A percentile compares a stretch with the other conserved stretches of the same genome.
phyloP scores from a whole-genome alignment of 371 early-diverging fungal genomes.

The Syncephalastrum racemosum region DNA sequence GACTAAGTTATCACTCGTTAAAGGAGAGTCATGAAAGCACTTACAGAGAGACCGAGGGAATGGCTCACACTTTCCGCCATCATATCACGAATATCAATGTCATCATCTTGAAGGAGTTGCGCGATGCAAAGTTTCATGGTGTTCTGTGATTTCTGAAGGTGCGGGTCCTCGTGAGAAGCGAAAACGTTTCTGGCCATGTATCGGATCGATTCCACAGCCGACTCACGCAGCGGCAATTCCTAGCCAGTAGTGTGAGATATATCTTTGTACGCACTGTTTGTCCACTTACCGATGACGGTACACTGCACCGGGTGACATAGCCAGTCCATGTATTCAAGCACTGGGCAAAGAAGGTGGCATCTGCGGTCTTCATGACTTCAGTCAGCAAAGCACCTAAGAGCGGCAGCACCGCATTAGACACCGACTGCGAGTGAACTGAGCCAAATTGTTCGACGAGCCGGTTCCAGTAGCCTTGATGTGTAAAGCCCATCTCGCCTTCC shows the following conservation, averaged over 20 bases:
- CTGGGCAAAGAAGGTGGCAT: constrained; percentile 24
- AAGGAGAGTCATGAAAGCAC: background rate
- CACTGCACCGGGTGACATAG: constrained; percentile 47
- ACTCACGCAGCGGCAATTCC: constrained; percentile 60
- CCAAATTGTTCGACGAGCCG: constrained; percentile 29
- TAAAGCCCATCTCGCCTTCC: constrained; percentile 21
- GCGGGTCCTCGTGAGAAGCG: background rate
- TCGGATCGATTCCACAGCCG: constrained; percentile 49
- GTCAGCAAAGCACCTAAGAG: constrained; percentile 42
- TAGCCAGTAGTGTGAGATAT: constrained; percentile 10
- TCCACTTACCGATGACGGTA: background rate
- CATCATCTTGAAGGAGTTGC: constrained; percentile 60
- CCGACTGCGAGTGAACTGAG: constrained; percentile 29
- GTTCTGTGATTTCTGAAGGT: constrained; percentile 1
- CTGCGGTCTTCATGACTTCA: constrained; percentile 25
- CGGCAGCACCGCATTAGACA: constrained; percentile 45
- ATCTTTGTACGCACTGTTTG: background rate
- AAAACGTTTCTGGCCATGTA: constrained; percentile 46
- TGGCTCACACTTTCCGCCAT: constrained; percentile 57
- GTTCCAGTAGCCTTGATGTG: constrained; percentile 41
- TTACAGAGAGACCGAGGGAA: constrained; percentile 40
- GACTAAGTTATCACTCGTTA: background rate
- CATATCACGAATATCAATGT: constrained; percentile 66
- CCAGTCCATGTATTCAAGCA: constrained; percentile 50
- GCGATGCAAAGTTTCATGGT: constrained; percentile 19